A percentile compares a stretch with the other conserved stretches of the same genome.
Evolutionary conservation across 192 early-diverging fungal genomes (phyloP).

Genomic region (Backusella tuberculispora): DNA sequence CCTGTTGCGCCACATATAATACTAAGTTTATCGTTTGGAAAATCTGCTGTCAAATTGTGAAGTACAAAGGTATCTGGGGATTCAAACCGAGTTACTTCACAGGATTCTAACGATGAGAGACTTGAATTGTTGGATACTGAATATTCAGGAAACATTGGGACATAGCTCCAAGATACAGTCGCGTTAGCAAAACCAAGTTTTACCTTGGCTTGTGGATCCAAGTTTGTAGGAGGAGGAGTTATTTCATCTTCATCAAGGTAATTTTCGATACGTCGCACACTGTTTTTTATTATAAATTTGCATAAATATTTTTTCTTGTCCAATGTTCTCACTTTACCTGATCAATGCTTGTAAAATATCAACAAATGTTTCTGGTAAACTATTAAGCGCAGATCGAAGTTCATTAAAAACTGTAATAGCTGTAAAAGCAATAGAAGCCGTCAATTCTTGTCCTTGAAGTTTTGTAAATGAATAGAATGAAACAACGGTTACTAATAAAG

Average conservation of each 20-base stretch:
- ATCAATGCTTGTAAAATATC: conserved; percentile 28
- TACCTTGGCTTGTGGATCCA: conserved; percentile 4
- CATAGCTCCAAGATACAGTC: conserved; percentile 49
- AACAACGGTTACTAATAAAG: conserved; percentile 63
- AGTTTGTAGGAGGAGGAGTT: conserved; percentile 46
- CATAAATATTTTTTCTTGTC: neutral
- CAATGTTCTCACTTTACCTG: conserved; percentile 16
- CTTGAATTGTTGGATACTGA: neutral
- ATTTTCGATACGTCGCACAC: conserved; percentile 64
- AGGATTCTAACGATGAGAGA: neutral
- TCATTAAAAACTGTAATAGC: conserved; percentile 66
- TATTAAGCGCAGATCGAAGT: conserved; percentile 50
- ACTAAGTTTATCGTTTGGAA: conserved; percentile 54
- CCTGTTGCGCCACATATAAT: conserved; percentile 78
- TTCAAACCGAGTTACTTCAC: conserved; percentile 16
- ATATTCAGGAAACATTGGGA: neutral
- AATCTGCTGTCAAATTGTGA: conserved; percentile 47
- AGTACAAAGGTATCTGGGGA: conserved; percentile 44
- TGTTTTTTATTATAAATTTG: neutral
- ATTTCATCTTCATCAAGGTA: conserved; percentile 82
- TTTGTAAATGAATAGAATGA: conserved; percentile 63
- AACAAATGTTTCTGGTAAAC: conserved; percentile 40
- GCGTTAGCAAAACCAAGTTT: conserved; percentile 52
- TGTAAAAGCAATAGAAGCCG: conserved; percentile 69
- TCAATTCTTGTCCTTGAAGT: conserved; percentile 59